Conservation (phyloP, 208 protist genomes). For the Crithidia mellificae region DNA sequence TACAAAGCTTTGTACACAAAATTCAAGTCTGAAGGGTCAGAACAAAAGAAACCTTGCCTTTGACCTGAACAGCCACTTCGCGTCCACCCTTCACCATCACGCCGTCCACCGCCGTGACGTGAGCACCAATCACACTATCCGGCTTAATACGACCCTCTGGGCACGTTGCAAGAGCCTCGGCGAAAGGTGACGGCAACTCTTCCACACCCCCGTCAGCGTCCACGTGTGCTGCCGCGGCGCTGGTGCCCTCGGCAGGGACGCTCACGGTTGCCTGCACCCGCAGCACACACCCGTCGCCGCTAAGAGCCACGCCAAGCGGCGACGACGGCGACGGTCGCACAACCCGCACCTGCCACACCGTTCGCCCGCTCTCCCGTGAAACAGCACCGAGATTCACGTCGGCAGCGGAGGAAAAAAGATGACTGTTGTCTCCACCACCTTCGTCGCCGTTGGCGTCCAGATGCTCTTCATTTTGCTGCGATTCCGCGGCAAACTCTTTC, state of each 20-base stretch:
- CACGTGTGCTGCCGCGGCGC: neutral
- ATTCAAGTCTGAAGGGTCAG: conserved; percentile 7
- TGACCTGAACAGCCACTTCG: conserved; percentile 39
- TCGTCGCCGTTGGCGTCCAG: neutral
- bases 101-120: conserved; percentile 36
- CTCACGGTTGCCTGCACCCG: conserved; percentile 23
- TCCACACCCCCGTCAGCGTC: conserved; percentile 7
- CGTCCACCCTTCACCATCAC: conserved; percentile 30
- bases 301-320: conserved; percentile 54
- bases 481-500: no score
- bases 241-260: conserved; percentile 1
- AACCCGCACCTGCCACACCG: conserved; percentile 21
- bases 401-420: no score
- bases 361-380: no score
- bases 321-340: conserved; percentile 15
- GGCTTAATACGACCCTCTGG: neutral
- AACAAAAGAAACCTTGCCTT: conserved; percentile 16
- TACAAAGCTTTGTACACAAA: neutral
- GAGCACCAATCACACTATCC: conserved; percentile 31
- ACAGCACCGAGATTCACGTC: no score
- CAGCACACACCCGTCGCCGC: conserved; percentile 24
- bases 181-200: conserved; percentile 30
- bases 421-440: neutral
- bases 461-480: neutral
- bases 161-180: conserved; percentile 6